Evolutionary conservation across 148 eudicot genomes (phyloP), one percentile per base, ranked within the genome.

Genomic region (Camellia lanceoleosa): DNA sequence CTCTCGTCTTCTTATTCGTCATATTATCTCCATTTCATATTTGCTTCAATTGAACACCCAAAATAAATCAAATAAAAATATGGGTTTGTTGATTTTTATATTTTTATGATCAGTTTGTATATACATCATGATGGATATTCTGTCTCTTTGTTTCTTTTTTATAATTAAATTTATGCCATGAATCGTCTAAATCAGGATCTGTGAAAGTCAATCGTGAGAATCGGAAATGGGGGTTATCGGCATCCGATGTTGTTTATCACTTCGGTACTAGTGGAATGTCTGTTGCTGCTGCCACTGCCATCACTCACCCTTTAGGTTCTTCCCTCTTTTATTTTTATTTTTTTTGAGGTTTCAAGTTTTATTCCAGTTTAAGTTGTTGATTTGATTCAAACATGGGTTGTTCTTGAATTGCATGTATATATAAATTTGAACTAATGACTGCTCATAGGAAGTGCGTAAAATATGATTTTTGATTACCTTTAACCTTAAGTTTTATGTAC

Each of bases 271-370:
- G 95, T 84, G 95, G 91, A 51, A 52, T 84, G 80, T 84, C 98
- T 42, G 98, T 94, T 80, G 95, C 95, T n/a, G 74, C 87, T 4
- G 98, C 98, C 16, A 94, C 98, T 46, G 85, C 85, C 49, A 75
- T 91, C 73, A 94, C 98, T 72, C 98, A 94, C 82, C 98, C 98
- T 80, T 79, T 94, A 92, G 98, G 98, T 89, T 83, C 56, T 49
- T 81, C 73, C 72, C 64, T 46, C 58, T 30, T 65, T 71, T n/a
- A 2, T 64, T 0, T 4, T 42, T 58, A 10, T 9, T 66, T 14
- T 74, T 12, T 18, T 68, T 10, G 49, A n/a, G 73, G 38, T 19
- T 47, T 70, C 4, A 8, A 43, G 19, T n/a, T 51, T 5, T 68
- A 5, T 41, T 49, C 6, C 52, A 49, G 52, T 49, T 49, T 49